phyloP scores from a whole-genome alignment of 345 rosid species.

The Fremontodendron californicum region DNA sequence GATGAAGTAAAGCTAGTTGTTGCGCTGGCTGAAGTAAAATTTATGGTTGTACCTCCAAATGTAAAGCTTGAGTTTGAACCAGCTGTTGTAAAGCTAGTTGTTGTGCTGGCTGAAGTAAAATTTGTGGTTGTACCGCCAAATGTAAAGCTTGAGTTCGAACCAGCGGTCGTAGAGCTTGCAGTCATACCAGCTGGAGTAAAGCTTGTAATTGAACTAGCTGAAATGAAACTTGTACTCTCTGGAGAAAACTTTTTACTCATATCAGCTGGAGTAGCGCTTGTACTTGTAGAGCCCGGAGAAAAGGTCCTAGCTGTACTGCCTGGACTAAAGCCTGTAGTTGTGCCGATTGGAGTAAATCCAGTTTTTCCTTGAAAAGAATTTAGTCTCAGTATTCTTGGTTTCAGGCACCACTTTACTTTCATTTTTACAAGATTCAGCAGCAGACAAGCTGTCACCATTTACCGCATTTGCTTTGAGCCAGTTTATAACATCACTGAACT shows the following conservation, averaged over 20 bases:
- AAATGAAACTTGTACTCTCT: background rate
- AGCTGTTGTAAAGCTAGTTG: slow-evolving; percentile 15
- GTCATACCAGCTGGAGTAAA: background rate
- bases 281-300: slow-evolving; percentile 13
- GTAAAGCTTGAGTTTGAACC: background rate
- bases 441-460: slow-evolving; percentile 41
- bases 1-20: slow-evolving; percentile 15
- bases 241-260: background rate
- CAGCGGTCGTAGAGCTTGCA: slow-evolving; percentile 19
- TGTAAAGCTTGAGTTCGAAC: slow-evolving; percentile 7
- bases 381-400: slow-evolving; percentile 36
- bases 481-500: slow-evolving; percentile 77
- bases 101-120: background rate
- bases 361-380: slow-evolving; percentile 34
- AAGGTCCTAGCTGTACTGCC: slow-evolving; percentile 12
- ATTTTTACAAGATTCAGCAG: slow-evolving; percentile 33
- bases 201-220: background rate
- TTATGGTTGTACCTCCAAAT: slow-evolving; percentile 14
- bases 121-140: slow-evolving; percentile 11
- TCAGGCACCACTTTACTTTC: slow-evolving; percentile 45
- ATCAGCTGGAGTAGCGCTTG: background rate
- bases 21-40: slow-evolving; percentile 17
- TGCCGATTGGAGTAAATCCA: slow-evolving; percentile 24
- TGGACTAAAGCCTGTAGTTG: slow-evolving; percentile 7
- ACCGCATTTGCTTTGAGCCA: slow-evolving; percentile 75